A percentile compares a stretch with the other conserved stretches of the same genome.
Evolutionary conservation across 1,139 yeast species (phyloP).

Genomic region (Petasospora rhodanensis): DNA sequence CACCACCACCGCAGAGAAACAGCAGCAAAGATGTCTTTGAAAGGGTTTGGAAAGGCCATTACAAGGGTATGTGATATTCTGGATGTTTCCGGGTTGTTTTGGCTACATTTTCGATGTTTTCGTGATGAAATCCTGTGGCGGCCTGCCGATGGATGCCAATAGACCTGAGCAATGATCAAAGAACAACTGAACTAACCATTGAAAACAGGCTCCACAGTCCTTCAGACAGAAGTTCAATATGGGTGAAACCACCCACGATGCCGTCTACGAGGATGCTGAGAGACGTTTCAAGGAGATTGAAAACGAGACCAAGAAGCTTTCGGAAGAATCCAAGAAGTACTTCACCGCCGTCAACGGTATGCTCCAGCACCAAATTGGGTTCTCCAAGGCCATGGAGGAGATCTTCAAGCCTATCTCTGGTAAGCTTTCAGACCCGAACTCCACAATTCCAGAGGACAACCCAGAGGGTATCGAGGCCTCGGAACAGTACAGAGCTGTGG

Average conservation of each 20-base stretch:
- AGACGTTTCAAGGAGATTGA: constrained; percentile 83
- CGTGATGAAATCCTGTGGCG: too few relatives aligned
- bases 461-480: constrained; percentile 96
- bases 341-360: constrained; percentile 89
- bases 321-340: constrained; percentile 86
- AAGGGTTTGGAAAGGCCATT: constrained; percentile 84
- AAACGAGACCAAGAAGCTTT: constrained; percentile 79
- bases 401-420: constrained; percentile 96
- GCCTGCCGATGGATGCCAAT: neutral
- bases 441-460: constrained; percentile 83
- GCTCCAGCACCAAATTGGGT: constrained; percentile 89
- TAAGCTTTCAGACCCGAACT: constrained; percentile 81
- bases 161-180: neutral
- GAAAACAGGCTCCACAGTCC: constrained; percentile 61
- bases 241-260: constrained; percentile 82
- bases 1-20: constrained; percentile 29
- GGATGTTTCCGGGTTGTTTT: neutral
- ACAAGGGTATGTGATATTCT: constrained; percentile 42
- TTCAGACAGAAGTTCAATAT: constrained; percentile 75
- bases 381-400: constrained; percentile 90
- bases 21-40: constrained; percentile 70
- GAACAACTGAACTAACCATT: constrained; percentile 6
- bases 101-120: too few relatives aligned
- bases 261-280: constrained; percentile 76
- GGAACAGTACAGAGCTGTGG: constrained; percentile 85